Evolutionary conservation across 129 eudicot species (phyloP), one percentile per base, ranked within the genome.

Genomic region (Chrysanthemum makinoi): DNA sequence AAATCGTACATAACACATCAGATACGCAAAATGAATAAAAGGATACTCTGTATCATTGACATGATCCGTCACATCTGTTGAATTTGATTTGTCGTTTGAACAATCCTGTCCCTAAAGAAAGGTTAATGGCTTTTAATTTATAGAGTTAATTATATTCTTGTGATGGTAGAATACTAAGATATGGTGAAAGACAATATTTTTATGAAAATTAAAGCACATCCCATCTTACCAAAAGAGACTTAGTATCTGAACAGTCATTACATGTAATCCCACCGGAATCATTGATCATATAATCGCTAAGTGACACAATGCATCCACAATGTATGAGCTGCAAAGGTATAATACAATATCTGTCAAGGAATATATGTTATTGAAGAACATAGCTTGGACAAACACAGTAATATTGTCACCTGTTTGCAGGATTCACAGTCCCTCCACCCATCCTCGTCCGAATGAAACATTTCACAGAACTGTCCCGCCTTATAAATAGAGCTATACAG

Each of bases 251-350:
- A 76, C 92, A 86, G 24, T 79, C 83, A 72, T 75, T 62, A 77
- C 92, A 86, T 63, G 79, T 79, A 17, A 86, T 72, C 26, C 88
- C 92, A 43, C 88, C 92, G 57, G 78, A 73, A 65, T 86, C 92
- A 80, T 81, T 62, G 10, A 86, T 82, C 72, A 65, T 63, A 70
- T 86, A 84, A 24, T 85, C 66, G 63, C 56, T 68, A 64, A 78
- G 83, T 65, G 92, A 86, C 65, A 79, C 92, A 59, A 83, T 60
- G 43, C 92, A 86, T 55, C 92, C 92, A 73, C 92, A 83, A 67
- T 86, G 88, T 62, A 86, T 72, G 46, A 73, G 57, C 92, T 83
- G 88, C 79, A 73, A 69, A 20, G 52, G 28, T 71, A 19, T 6
- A 68, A 72, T 17, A 26, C 22, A 49, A 7, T 20, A 59, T 72